phyloP scores from a whole-genome alignment of 257 asterid species.

The Solanum lignicaule region DNA sequence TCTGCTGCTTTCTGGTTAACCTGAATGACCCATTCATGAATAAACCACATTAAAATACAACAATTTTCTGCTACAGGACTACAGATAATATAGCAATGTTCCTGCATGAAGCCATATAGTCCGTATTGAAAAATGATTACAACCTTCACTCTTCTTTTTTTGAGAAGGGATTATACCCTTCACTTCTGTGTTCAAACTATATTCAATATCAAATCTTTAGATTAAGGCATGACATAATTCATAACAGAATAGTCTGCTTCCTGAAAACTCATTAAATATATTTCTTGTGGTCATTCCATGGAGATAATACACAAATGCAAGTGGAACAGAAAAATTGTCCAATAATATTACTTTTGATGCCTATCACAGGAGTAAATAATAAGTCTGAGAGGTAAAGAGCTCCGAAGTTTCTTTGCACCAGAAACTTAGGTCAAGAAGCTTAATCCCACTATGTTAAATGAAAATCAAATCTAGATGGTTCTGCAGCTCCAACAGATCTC shows the following conservation, averaged over 20 bases:
- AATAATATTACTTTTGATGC: background rate
- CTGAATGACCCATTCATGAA: constrained; percentile 21
- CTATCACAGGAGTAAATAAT: background rate
- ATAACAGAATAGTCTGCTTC: background rate
- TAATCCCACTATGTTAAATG: background rate
- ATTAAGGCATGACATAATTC: background rate
- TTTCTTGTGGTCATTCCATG: background rate
- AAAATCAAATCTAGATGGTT: background rate
- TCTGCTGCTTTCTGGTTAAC: constrained; percentile 88
- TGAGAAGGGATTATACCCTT: background rate
- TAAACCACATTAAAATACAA: background rate
- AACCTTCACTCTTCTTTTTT: background rate
- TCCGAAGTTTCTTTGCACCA: background rate
- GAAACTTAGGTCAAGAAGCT: background rate
- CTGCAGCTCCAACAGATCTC: background rate
- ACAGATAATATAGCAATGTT: background rate
- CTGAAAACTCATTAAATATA: background rate
- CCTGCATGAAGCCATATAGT: background rate
- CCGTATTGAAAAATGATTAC: background rate
- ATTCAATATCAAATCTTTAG: background rate
- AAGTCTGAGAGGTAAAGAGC: background rate
- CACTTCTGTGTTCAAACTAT: background rate
- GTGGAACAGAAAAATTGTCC: background rate
- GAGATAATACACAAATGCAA: background rate
- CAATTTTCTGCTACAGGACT: background rate